Evolutionary conservation across 768 basidiomycete genomes (phyloP).

Genomic region (Cystobasidiopsis lactophilus): DNA sequence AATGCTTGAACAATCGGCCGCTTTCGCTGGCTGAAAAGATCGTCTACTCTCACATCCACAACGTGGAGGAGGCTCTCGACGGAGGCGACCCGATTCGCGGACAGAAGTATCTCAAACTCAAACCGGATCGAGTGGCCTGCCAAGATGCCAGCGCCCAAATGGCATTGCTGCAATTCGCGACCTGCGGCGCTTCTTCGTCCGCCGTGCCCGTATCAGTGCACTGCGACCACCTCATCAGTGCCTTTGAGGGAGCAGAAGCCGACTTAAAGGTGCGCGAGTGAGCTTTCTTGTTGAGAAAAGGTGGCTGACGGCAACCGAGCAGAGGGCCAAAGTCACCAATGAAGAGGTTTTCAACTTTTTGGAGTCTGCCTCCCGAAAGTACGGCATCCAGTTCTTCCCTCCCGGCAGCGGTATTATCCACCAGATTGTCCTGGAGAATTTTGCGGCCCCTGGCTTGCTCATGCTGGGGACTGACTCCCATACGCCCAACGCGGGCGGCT

Average conservation of each 20-base stretch:
- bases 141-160: slow-evolving; percentile 31
- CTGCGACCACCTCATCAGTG: slow-evolving; percentile 94
- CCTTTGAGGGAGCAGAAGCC: slow-evolving; percentile 59
- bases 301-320: too few relatives aligned
- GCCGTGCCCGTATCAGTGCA: slow-evolving; percentile 62
- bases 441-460: slow-evolving; percentile 28
- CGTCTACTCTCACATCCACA: slow-evolving; percentile 65
- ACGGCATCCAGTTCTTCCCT: slow-evolving; percentile 86
- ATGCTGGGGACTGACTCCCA: slow-evolving; percentile 55
- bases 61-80: slow-evolving; percentile 47
- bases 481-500: slow-evolving; percentile 91
- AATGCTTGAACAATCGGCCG: slow-evolving; percentile 48
- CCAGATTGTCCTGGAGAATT: slow-evolving; percentile 78
- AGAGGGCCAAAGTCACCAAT: slow-evolving; percentile 64
- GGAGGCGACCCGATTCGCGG: slow-evolving; percentile 51
- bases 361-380: slow-evolving; percentile 31
- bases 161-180: slow-evolving; percentile 84
- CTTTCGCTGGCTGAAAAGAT: slow-evolving; percentile 95
- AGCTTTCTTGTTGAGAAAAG: too few relatives aligned
- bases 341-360: slow-evolving; percentile 96
- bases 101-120: slow-evolving; percentile 69
- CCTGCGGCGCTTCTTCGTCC: slow-evolving; percentile 60
- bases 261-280: too few relatives aligned
- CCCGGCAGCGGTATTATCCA: slow-evolving; percentile 75
- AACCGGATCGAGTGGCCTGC: slow-evolving; percentile 65